phyloP scores from a whole-genome alignment of 2,329 filamentous ascomycete species.

The Penicillium sp. region DNA sequence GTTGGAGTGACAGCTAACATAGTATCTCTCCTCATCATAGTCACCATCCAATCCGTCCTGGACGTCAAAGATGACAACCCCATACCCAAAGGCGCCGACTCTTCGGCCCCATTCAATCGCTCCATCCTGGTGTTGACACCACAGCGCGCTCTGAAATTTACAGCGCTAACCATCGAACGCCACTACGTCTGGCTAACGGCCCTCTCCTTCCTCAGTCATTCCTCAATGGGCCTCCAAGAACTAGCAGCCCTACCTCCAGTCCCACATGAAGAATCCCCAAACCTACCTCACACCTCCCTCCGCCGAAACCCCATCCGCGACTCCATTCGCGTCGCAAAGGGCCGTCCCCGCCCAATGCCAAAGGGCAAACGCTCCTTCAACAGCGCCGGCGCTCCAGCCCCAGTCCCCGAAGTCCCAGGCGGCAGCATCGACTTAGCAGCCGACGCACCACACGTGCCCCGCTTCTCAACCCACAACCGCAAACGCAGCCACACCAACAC shows the following conservation, averaged over 20 bases:
- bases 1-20: conserved; percentile 3
- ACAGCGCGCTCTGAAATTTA: conserved; percentile 92
- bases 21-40: conserved; percentile 48
- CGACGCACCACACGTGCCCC: conserved; percentile 54
- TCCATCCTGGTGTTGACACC: conserved; percentile 95
- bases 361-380: conserved; percentile 44
- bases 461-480: conserved; percentile 64
- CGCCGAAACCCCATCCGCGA: conserved; percentile 70
- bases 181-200: conserved; percentile 96
- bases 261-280: conserved; percentile 41
- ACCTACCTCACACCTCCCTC: conserved; percentile 50
- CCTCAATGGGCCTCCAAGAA: conserved; percentile 75
- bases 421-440: conserved; percentile 40
- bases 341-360: conserved; percentile 53
- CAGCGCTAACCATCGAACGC: conserved; percentile 74
- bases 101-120: conserved; percentile 70
- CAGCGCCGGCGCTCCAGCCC: conserved; percentile 27
- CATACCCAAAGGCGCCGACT: conserved; percentile 66
- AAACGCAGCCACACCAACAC: conserved; percentile 94
- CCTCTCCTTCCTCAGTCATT: conserved; percentile 90
- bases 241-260: conserved; percentile 61
- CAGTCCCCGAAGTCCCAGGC: conserved; percentile 37
- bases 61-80: conserved; percentile 95
- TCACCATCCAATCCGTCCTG: conserved; percentile 91
- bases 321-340: conserved; percentile 85